Evolutionary conservation across 179 eudicot genomes (phyloP), one percentile per base, ranked within the genome.

Genomic region (Patellifolia procumbens): DNA sequence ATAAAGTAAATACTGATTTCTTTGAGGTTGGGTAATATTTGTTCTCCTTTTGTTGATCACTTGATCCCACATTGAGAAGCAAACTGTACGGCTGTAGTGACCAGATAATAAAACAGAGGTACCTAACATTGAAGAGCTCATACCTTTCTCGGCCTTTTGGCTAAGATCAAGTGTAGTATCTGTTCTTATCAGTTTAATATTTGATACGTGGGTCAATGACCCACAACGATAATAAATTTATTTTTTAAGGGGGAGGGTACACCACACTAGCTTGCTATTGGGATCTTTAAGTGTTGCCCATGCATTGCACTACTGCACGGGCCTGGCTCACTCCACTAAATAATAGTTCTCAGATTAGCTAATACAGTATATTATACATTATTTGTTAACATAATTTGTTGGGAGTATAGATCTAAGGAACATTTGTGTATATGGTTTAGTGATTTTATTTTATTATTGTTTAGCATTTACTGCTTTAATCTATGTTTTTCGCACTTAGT

Each of bases 101-200:
- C 11, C 4, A 19, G 13, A 55, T 2, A 9, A 24, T n/a, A 55
- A n/a, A 55, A 55, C 9, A 24, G 1, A 3, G 22, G 29, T 13
- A 55, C 3, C 2, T 9, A 15, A 55, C 28, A 55, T 29, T 22
- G 12, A 55, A 22, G 6, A 51, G 17, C 15, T 46, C 72, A 81
- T 77, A 72, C 77, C 82, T 87, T 84, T 84, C 86, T 84, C 84
- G 82, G 85, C 86, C 88, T 87, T 85, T 87, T 85, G 86, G 84
- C 86, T 82, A 84, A 87, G 83, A 82, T 82, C 83, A 84, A 86
- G 86, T 84, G 89, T 84, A 84, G 86, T 82, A 86, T 86, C 83
- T 86, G 84, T 86, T 86, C 83, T 84, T 80, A 82, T 84, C 87
- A 86, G 87, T 84, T 86, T 84, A 86, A 82, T 86, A 84, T 86